Conservation (phyloP, 345 rosid genomes). For the Gossypium turneri region DNA sequence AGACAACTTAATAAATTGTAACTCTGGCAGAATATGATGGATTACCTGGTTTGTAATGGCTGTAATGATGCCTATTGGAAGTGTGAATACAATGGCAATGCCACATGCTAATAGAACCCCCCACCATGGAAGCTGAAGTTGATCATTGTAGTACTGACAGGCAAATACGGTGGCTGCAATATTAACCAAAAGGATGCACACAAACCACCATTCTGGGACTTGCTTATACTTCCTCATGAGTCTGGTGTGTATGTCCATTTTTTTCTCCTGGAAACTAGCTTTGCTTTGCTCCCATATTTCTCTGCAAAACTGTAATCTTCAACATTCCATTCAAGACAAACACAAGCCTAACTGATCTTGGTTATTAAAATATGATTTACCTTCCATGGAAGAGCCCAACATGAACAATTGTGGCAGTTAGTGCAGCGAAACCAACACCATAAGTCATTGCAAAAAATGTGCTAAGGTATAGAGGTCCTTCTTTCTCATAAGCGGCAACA, state of each 20-base stretch:
- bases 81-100: constrained; percentile 79
- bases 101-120: constrained; percentile 86
- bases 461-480: constrained; percentile 83
- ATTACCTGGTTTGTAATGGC: constrained; percentile 93
- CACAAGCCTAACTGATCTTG: not conserved
- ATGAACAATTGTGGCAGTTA: constrained; percentile 79
- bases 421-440: constrained; percentile 87
- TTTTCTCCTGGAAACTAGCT: constrained; percentile 64
- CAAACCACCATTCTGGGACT: constrained; percentile 96
- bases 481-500: constrained; percentile 56
- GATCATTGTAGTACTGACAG: constrained; percentile 79
- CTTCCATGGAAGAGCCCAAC: constrained; percentile 91
- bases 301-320: constrained; percentile 28
- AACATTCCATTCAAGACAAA: not conserved
- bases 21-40: not conserved
- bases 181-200: constrained; percentile 57
- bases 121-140: constrained; percentile 99
- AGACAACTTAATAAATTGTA: too few relatives aligned
- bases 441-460: constrained; percentile 84
- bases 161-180: constrained; percentile 65
- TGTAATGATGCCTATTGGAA: constrained; percentile 91
- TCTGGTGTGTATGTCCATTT: constrained; percentile 67
- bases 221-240: constrained; percentile 73
- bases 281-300: constrained; percentile 90
- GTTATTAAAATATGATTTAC: constrained; percentile 23